Base-by-base conservation (phyloP, 805 yeast species). In the Starmera dryadoides region DNA sequence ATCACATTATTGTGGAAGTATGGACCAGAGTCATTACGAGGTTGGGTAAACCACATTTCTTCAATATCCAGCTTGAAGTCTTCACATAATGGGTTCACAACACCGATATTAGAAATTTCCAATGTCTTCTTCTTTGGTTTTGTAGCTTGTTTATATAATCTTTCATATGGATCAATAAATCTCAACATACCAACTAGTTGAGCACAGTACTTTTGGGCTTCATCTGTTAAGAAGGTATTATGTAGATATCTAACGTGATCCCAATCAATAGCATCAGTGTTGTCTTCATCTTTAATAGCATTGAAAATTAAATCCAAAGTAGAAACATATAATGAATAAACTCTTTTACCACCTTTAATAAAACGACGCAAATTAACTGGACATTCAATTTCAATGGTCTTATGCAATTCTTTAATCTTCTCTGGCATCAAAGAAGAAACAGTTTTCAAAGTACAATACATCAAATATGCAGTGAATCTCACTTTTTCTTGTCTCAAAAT, bases 341-440 rank as follows among this genome's bases (percentile, higher is more conserved):
- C 32, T 23, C 39, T 38, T 3, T 8, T 16, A 14, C 12, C n/a
- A 4, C 20, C 33, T 7, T 38, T 15, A 12, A 38, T 31, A 17
- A 31, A 31, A 15, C 19, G 23, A 19, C 47, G 36, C 20, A 43
- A 25, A 34, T 43, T 41, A 3, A 43, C n/a, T n/a, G 47, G 42
- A 23, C 38, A 15, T 7, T 25, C 10, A 3, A 39, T 32, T 4
- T 19, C 30, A n/a, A 41, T 32, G 10, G 26, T 30, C 7, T 15
- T 6, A 30, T 12, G 11, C 16, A 28, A 14, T 7, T 28, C n/a
- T 6, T 28, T 15, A 6, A 5, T 15, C 6, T 28, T 15, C 7
- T 28, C 16, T 6, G n/a, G 16, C 30, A 28, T 31, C 33, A 31
- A 15, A 16, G 20, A 16, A n/a, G 33, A 31, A 7, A 31, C 11